Conservation (phyloP, 1,139 yeast genomes). For the Pichia terricola region DNA sequence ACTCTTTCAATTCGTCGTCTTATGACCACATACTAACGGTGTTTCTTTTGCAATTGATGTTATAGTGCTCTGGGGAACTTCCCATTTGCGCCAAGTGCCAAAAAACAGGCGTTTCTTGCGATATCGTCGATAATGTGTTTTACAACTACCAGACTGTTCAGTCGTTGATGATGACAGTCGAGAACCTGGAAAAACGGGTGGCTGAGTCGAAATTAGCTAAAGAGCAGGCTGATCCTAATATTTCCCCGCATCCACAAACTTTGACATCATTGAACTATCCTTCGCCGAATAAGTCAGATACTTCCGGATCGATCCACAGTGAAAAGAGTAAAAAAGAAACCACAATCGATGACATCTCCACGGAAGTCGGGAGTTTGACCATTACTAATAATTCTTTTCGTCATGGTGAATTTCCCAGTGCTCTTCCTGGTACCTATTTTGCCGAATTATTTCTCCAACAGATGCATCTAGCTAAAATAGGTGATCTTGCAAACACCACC, state of each 20-base stretch:
- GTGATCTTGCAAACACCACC: conserved; percentile 1
- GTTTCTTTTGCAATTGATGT: too few species aligned
- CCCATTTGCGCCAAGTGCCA: conserved; percentile 16
- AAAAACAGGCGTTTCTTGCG: conserved; percentile 13
- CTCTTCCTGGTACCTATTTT: conserved; percentile 17
- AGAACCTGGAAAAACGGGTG: conserved; percentile 5
- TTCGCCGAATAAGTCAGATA: too few species aligned
- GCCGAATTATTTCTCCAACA: conserved; percentile 16
- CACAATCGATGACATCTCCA: conserved; percentile 16
- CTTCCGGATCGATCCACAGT: too few species aligned
- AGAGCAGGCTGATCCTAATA: too few species aligned
- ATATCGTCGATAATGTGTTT: conserved; percentile 15
- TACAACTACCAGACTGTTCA: conserved; percentile 17
- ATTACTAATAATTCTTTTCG: conserved; percentile 8
- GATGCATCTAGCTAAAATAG: conserved; percentile 11
- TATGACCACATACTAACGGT: not conserved
- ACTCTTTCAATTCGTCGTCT: not conserved
- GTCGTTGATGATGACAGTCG: conserved; percentile 8
- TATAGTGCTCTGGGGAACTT: conserved; percentile 16
- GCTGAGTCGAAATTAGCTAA: not conserved
- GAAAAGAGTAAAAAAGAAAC: conserved; percentile 3
- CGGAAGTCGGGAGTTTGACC: conserved; percentile 20
- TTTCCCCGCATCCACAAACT: too few species aligned
- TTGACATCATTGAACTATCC: too few species aligned
- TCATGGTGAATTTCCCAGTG: conserved; percentile 16